phyloP scores from a whole-genome alignment of 140 eudicot genomes.

The Stevia rebaudiana region DNA sequence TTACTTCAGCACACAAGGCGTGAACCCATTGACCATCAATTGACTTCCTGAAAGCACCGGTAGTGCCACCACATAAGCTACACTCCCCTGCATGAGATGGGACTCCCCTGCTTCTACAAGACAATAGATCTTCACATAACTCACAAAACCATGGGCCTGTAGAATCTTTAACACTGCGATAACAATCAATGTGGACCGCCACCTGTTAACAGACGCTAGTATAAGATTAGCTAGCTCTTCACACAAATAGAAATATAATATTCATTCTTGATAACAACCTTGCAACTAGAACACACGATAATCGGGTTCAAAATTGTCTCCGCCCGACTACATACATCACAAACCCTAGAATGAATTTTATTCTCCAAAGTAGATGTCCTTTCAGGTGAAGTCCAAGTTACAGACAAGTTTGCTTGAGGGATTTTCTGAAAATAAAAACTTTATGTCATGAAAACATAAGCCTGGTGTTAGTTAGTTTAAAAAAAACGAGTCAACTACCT shows the following conservation, averaged over 20 bases:
- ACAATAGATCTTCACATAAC: conserved; percentile 66
- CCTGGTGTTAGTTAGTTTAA: conserved; percentile 5
- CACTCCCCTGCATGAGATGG: conserved; percentile 54
- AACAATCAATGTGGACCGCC: conserved; percentile 91
- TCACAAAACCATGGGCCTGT: conserved; percentile 98
- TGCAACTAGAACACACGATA: conserved; percentile 84
- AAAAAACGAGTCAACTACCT: conserved; percentile 31
- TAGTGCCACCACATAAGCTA: conserved; percentile 70
- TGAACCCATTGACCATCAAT: conserved; percentile 88
- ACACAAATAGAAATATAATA: neutral
- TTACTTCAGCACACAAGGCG: conserved; percentile 97
- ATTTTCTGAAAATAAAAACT: conserved; percentile 21
- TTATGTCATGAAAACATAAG: neutral
- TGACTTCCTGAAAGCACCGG: conserved; percentile 94
- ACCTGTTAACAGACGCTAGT: conserved; percentile 48
- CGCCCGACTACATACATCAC: conserved; percentile 80
- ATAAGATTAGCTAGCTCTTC: too few relatives aligned
- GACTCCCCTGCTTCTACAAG: conserved; percentile 49
- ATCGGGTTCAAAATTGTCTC: conserved; percentile 73
- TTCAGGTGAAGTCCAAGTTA: conserved; percentile 48
- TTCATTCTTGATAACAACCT: conserved; percentile 40
- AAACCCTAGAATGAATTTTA: conserved; percentile 51
- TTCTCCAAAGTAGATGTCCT: conserved; percentile 36
- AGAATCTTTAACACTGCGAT: conserved; percentile 65
- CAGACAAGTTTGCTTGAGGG: conserved; percentile 51